These are phyloP conservation scores for Alternaria brassicicola DNA, from an alignment of 2,329 filamentous ascomycete genomes.

Conservation along the genomic window DNA sequence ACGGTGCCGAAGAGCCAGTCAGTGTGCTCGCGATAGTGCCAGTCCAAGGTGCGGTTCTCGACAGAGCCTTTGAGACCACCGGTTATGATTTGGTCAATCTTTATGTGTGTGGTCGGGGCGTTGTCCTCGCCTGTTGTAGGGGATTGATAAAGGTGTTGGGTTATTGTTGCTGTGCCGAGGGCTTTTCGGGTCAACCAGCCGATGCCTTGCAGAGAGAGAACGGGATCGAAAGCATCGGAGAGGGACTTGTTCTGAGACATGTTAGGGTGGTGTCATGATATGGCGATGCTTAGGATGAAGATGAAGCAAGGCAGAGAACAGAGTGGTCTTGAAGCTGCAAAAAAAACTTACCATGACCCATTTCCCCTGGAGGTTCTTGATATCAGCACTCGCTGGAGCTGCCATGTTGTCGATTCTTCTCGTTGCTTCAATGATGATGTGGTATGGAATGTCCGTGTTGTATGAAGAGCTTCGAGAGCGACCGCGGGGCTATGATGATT, in stretches of 20 bases:
- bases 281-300: background rate
- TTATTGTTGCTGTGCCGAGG: conserved; percentile 71
- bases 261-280: background rate
- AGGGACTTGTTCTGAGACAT: conserved; percentile 71
- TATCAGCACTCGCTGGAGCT: conserved; percentile 42
- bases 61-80: conserved; percentile 72
- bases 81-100: conserved; percentile 73
- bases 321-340: background rate
- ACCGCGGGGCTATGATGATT: conserved; percentile 4
- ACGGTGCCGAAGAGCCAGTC: conserved; percentile 83
- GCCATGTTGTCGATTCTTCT: conserved; percentile 39
- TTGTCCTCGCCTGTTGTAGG: conserved; percentile 28
- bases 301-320: background rate
- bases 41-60: conserved; percentile 65
- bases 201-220: conserved; percentile 66
- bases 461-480: conserved; percentile 4
- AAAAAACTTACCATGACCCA: conserved; percentile 44
- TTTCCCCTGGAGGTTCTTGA: conserved; percentile 47
- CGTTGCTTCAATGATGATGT: background rate
- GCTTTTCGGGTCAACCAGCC: conserved; percentile 73
- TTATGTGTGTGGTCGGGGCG: conserved; percentile 61
- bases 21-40: conserved; percentile 66
- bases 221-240: conserved; percentile 70
- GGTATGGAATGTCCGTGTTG: background rate
- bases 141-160: conserved; percentile 60